Evolutionary conservation across 495 filamentous ascomycete genomes (phyloP).

Genomic region (Neurospora discreta): DNA sequence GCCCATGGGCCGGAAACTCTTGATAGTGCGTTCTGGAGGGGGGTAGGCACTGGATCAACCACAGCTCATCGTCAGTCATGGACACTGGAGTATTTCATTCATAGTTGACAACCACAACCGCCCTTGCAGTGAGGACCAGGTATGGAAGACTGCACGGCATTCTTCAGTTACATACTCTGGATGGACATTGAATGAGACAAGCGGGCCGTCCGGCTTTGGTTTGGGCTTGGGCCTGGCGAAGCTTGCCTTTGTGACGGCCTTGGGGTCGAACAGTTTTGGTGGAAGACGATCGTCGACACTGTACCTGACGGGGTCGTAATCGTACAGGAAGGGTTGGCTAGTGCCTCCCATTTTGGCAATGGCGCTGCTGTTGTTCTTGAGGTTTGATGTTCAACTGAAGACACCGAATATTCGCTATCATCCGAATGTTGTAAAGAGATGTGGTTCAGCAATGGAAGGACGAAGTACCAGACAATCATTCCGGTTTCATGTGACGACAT

Average conservation of each 20-base stretch:
- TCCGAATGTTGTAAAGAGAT: not conserved
- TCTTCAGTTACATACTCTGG: slow-evolving; percentile 53
- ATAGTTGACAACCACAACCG: not conserved
- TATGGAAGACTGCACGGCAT: slow-evolving; percentile 9
- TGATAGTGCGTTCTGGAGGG: slow-evolving; percentile 7
- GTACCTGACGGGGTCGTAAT: slow-evolving; percentile 29
- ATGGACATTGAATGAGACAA: slow-evolving; percentile 70
- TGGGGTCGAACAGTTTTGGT: slow-evolving; percentile 65
- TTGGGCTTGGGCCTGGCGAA: slow-evolving; percentile 48
- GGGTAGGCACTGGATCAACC: not conserved
- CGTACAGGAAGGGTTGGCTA: slow-evolving; percentile 68
- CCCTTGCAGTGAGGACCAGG: not conserved
- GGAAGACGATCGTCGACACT: slow-evolving; percentile 34
- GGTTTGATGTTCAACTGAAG: not conserved
- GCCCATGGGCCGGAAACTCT: slow-evolving; percentile 49
- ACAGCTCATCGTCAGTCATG: not conserved
- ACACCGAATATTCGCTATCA: not conserved
- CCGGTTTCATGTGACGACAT: not conserved
- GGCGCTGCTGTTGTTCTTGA: not conserved
- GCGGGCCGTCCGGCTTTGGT: slow-evolving; percentile 59
- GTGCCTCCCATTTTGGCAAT: slow-evolving; percentile 41
- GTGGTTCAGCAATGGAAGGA: not conserved
- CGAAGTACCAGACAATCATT: not conserved
- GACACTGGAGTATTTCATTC: not conserved
- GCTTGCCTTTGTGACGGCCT: slow-evolving; percentile 66